phyloP scores from a whole-genome alignment of 139 green algal genomes.

The Micractinium sp. region DNA sequence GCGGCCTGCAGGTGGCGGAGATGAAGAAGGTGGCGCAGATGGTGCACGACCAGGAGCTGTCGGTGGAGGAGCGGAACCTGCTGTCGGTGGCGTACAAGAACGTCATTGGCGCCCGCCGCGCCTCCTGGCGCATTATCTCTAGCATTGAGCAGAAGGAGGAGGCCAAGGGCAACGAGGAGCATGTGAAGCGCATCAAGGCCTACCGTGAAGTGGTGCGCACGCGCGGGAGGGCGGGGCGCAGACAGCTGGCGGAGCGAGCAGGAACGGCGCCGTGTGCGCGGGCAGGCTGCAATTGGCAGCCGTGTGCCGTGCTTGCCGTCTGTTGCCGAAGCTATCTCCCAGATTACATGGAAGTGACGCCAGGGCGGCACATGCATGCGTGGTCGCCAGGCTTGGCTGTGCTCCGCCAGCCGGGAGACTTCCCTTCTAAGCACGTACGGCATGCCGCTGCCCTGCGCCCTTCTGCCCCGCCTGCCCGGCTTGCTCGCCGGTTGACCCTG shows the following conservation, averaged over 20 bases:
- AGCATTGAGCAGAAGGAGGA: conserved; percentile 99
- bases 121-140: conserved; percentile 98
- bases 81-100: conserved; percentile 99
- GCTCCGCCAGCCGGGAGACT: too few relatives aligned
- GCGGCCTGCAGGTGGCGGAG: conserved; percentile 72
- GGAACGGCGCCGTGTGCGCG: too few relatives aligned
- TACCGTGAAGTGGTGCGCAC: conserved; percentile 86
- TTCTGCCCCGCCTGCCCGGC: neutral
- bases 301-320: neutral
- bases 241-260: neutral
- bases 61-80: conserved; percentile 98
- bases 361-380: neutral
- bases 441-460: too few relatives aligned
- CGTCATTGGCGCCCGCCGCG: conserved; percentile 94
- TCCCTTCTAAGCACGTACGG: too few relatives aligned
- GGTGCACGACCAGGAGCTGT: conserved; percentile 93
- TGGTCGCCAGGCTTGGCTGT: neutral
- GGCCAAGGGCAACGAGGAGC: conserved; percentile 96
- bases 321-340: too few relatives aligned
- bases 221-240: neutral
- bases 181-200: conserved; percentile 93
- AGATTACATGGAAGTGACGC: too few relatives aligned
- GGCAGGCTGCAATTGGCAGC: neutral
- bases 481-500: neutral
- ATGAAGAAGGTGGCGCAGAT: conserved; percentile 97